Conservation (phyloP, 2,329 filamentous ascomycete species). For the Cladosporium sp. region DNA sequence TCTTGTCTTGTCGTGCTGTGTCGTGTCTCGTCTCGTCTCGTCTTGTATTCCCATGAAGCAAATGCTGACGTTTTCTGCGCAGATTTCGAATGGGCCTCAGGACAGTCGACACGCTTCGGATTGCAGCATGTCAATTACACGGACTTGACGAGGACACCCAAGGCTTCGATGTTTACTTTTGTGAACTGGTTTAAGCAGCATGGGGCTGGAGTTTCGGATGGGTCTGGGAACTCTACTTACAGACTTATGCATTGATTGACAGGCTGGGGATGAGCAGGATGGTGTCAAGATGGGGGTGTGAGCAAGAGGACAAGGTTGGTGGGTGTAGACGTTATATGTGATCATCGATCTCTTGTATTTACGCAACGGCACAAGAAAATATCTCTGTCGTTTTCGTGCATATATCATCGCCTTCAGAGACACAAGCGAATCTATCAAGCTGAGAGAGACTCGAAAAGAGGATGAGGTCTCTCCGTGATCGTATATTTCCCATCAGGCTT, state of each 20-base stretch:
- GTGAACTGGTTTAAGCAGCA: conserved; percentile 31
- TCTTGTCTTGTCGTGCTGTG: neutral
- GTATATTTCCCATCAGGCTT: no score
- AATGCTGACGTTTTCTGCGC: neutral
- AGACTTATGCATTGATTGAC: neutral
- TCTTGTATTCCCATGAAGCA: neutral
- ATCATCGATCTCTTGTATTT: no score
- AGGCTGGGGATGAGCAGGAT: no score
- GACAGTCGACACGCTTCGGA: conserved; percentile 32
- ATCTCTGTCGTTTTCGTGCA: no score
- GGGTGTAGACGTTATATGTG: no score
- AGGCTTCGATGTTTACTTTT: conserved; percentile 37
- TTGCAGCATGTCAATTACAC: conserved; percentile 34
- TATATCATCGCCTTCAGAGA: no score
- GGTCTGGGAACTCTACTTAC: conserved; percentile 1
- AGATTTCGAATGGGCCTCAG: conserved; percentile 29
- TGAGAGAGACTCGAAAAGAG: no score
- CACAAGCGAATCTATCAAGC: no score
- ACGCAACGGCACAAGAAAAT: no score
- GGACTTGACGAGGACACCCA: conserved; percentile 32
- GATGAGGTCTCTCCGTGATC: no score
- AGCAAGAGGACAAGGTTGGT: no score
- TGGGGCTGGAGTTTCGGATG: neutral
- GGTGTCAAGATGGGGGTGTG: no score
- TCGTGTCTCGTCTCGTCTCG: neutral